Evolutionary conservation across 2,329 filamentous ascomycete genomes (phyloP).

Genomic region (Fusarium transvaalense): DNA sequence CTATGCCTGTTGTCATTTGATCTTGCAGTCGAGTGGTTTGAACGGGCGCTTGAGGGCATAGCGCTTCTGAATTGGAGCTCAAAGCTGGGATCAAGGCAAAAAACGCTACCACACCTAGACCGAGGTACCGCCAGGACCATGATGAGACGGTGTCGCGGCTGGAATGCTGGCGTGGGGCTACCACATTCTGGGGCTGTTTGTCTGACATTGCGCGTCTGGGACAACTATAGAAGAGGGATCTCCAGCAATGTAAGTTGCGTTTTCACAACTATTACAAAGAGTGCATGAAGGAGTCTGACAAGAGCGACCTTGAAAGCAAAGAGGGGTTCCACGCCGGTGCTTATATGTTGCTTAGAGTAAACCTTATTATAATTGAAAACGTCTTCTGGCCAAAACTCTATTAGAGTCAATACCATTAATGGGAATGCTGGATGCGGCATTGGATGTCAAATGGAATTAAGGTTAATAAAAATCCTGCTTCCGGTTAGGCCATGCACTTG

Average conservation of each 20-base stretch:
- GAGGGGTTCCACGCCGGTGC: neutral
- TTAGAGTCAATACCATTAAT: neutral
- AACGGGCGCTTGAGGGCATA: neutral
- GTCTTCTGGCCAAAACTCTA: neutral
- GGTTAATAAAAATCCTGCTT: neutral
- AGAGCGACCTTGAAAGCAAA: no score
- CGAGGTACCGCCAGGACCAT: neutral
- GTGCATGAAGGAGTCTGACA: neutral
- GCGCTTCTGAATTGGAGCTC: neutral
- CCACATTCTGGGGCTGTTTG: neutral
- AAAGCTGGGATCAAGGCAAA: neutral
- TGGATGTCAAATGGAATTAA: neutral
- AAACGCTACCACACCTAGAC: neutral
- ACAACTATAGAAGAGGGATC: no score
- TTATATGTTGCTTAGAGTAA: neutral
- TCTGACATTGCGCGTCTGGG: neutral
- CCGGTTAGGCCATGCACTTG: no score
- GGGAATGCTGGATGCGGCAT: neutral
- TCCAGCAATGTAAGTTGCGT: neutral
- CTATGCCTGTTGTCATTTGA: neutral
- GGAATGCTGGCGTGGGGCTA: neutral
- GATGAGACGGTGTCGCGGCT: accelerated
- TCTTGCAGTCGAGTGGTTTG: neutral
- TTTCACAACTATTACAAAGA: no score
- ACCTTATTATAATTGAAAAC: neutral